Base-by-base conservation (phyloP, 805 yeast genomes). In the Limtongozyma cylindracea region DNA sequence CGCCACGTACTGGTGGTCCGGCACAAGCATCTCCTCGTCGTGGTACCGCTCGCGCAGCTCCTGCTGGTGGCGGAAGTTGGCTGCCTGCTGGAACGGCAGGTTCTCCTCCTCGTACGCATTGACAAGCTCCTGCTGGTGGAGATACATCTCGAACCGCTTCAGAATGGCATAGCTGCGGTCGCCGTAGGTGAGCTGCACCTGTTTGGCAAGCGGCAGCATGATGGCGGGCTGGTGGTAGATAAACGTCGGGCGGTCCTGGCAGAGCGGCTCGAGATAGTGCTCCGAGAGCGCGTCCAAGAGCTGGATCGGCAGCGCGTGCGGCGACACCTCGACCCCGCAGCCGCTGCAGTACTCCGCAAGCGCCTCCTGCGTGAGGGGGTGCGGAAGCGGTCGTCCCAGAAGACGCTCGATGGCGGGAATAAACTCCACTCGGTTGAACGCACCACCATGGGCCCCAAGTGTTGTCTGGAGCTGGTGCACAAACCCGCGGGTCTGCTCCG, bases 51-150 rank as follows among this genome's bases (percentile, higher is more conserved):
- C 44, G 23, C 60, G 60, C 16, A 57, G 45, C 3, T 30, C 26
- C 20, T 57, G 60, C 35, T 84, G 95, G 3, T 39, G 29, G 26
- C 43, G 29, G 35, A 84, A 76, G 33, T 80, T 80, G 2, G 27
- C 30, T 4, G 43, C 35, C 40, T 88, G 99, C 15, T 49, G 53
- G 26, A 55, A 55, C 0, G 98, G 98, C 19, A 70, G 64, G 42
- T 88, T 88, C 37, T 88, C 96, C 43, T 88, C 99, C 33, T 88
- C 98, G 39, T 88, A 88, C 0, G 96, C 92, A 39, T 88, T 88
- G 13, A 71, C 73, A 29, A 67, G 69, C 42, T 88, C 99, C 29
- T 58, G 57, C 0, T 88, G 82, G 19, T 56, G 46, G 25, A 88
- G 66, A 35, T 76, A 80, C 21, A 88, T 42, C 45, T 88, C 98